Evolutionary conservation across 257 asterid species (phyloP).

Genomic region (Cruciata laevipes): DNA sequence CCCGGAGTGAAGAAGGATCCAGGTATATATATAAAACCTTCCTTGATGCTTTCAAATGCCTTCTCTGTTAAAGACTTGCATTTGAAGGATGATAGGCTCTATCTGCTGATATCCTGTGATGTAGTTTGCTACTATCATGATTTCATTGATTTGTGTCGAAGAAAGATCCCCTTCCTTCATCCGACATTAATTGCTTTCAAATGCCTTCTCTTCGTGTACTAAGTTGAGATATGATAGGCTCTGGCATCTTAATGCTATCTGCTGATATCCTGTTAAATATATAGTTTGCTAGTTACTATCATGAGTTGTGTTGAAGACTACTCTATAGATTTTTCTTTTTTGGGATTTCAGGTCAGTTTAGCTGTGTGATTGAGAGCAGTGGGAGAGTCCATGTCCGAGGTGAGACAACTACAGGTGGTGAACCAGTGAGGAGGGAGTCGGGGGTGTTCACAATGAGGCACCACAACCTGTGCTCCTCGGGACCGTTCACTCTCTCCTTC

Average conservation of each 20-base stretch:
- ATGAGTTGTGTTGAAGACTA: not conserved
- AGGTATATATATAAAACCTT: too few relatives aligned
- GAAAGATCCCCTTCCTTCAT: conserved; percentile 9
- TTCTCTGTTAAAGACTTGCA: too few relatives aligned
- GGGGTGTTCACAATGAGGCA: conserved; percentile 62
- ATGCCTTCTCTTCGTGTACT: not conserved
- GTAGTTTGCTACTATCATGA: too few relatives aligned
- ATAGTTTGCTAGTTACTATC: not conserved
- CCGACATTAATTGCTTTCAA: not conserved
- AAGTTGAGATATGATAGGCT: not conserved
- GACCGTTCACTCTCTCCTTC: conserved; percentile 70
- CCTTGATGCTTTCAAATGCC: too few relatives aligned
- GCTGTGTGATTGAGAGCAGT: conserved; percentile 47
- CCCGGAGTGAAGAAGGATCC: conserved; percentile 92
- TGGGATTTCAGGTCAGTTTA: conserved; percentile 52
- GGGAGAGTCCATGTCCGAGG: conserved; percentile 68
- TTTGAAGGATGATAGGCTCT: too few relatives aligned
- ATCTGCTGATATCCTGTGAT: too few relatives aligned
- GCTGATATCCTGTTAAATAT: not conserved
- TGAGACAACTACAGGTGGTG: conserved; percentile 60
- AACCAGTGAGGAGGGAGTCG: conserved; percentile 36
- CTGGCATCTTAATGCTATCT: too few relatives aligned
- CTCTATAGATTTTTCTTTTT: not conserved
- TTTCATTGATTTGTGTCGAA: too few relatives aligned
- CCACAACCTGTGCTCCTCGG: conserved; percentile 75